Evolutionary conservation across 23 red algal genomes (phyloP), one percentile per base, ranked within the genome.

Genomic region (Rhodosorus marinus): DNA sequence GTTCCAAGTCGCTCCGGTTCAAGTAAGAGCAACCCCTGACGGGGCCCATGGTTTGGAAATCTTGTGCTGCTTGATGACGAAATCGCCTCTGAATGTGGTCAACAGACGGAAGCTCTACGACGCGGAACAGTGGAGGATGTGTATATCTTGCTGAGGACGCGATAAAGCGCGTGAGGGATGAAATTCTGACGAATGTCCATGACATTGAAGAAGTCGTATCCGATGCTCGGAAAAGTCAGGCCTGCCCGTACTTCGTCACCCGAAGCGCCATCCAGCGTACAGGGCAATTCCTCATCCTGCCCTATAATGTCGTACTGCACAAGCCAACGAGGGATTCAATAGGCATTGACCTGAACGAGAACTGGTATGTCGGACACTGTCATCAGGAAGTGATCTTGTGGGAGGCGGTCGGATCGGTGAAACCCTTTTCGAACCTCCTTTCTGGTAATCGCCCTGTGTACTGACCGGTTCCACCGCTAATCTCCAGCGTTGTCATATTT

Each of bases 291-390:
- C 64, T 98, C 0, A 60, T 98, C 49, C 59, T 63, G n/a, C 90
- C 90, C 25, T 98, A 98, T 35, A 61, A 72, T 23, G 74, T 80
- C 7, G 26, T 98, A 17, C 41, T 98, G 15, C 90, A 98, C 61
- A 49, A 46, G 21, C 55, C 33, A 31, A 98, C 90, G 31, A 55
- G 90, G 8, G 33, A 32, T 15, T 72, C 79, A 55, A 31, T 84
- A 9, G 72, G 73, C 60, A 36, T 98, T 15, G n/a, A n/a, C n/a
- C n/a, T n/a, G n/a, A n/a, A n/a, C n/a, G n/a, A n/a, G n/a, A n/a
- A n/a, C n/a, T n/a, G n/a, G n/a, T n/a, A 31, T 9, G 15, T 11
- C 35, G 7, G 31, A 54, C 35, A 34, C 51, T n/a, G 35, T n/a
- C n/a, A n/a, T n/a, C n/a, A n/a, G n/a, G n/a, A n/a, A n/a, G n/a